A percentile compares a stretch with the other conserved stretches of the same genome.
Conservation (phyloP, 352 stramenopile genomes). For the Phytophthora colocasiae region DNA sequence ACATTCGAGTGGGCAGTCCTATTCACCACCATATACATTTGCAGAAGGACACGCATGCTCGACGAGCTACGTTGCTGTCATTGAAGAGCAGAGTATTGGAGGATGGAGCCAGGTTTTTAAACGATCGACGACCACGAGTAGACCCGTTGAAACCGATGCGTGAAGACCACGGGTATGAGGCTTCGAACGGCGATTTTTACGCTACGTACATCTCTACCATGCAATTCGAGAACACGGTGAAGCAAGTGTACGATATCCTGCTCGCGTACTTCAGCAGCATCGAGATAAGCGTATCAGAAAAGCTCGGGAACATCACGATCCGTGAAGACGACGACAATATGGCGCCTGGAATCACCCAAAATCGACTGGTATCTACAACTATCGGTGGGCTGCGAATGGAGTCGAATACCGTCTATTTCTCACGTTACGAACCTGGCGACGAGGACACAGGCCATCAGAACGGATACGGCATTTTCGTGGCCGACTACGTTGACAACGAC, state of each 20-base stretch:
- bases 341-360: constrained; percentile 40
- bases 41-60: constrained; percentile 25
- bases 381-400: constrained; percentile 43
- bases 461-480: constrained; percentile 47
- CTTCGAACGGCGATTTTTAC: constrained; percentile 39
- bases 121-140: constrained; percentile 27
- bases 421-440: constrained; percentile 34
- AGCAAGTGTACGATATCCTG: constrained; percentile 57
- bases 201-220: constrained; percentile 35
- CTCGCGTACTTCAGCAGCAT: constrained; percentile 46
- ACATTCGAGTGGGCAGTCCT: constrained; percentile 40
- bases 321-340: constrained; percentile 55
- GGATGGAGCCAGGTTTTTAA: constrained; percentile 37
- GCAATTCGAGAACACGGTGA: constrained; percentile 49
- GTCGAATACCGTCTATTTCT: constrained; percentile 51
- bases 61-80: constrained; percentile 23
- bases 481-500: constrained; percentile 56
- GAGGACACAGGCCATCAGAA: constrained; percentile 23
- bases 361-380: constrained; percentile 48
- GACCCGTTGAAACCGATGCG: constrained; percentile 40
- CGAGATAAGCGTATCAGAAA: constrained; percentile 62
- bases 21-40: constrained; percentile 42
- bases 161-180: constrained; percentile 45
- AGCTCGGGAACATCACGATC: constrained; percentile 55
- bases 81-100: constrained; percentile 40